These are phyloP conservation scores for Mycena vulgaris DNA, from an alignment of 768 basidiomycete genomes.

Conservation along the genomic window DNA sequence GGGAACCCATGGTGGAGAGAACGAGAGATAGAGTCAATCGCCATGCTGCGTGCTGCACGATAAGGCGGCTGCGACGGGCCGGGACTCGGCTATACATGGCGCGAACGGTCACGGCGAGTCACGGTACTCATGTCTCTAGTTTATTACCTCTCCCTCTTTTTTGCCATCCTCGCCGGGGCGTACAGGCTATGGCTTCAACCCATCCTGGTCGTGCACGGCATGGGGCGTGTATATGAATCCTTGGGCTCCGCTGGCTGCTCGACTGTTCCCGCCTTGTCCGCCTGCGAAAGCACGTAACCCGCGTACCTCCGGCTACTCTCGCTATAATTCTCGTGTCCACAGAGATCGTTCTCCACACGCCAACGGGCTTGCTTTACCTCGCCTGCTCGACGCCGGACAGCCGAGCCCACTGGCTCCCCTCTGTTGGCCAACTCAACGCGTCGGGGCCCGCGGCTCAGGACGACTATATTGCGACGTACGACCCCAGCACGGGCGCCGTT, in stretches of 20 bases:
- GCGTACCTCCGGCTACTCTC: not conserved
- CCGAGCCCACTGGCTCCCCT: conserved; percentile 69
- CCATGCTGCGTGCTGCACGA: conserved; percentile 2
- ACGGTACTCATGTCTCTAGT: conserved; percentile 31
- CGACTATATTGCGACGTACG: conserved; percentile 76
- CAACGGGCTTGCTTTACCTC: conserved; percentile 71
- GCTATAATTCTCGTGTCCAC: not conserved
- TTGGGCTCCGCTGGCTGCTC: conserved; percentile 67
- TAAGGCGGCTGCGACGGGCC: not conserved
- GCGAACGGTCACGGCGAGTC: too few relatives aligned
- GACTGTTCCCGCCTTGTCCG: conserved; percentile 67
- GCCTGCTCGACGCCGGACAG: conserved; percentile 71
- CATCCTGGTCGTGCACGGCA: conserved; percentile 57
- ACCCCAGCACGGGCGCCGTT: conserved; percentile 61
- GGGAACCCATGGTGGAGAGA: conserved; percentile 34
- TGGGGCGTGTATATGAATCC: conserved; percentile 60
- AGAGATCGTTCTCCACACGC: conserved; percentile 75
- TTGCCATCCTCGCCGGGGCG: conserved; percentile 59
- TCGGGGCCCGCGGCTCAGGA: conserved; percentile 53
- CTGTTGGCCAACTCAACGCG: conserved; percentile 53
- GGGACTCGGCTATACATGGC: not conserved
- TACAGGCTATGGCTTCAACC: conserved; percentile 68
- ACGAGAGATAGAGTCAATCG: conserved; percentile 13
- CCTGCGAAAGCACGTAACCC: conserved; percentile 75
- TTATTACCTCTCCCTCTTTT: conserved; percentile 48